Evolutionary conservation across 495 filamentous ascomycete genomes (phyloP).

Genomic region (Chaetomium cochliodes): DNA sequence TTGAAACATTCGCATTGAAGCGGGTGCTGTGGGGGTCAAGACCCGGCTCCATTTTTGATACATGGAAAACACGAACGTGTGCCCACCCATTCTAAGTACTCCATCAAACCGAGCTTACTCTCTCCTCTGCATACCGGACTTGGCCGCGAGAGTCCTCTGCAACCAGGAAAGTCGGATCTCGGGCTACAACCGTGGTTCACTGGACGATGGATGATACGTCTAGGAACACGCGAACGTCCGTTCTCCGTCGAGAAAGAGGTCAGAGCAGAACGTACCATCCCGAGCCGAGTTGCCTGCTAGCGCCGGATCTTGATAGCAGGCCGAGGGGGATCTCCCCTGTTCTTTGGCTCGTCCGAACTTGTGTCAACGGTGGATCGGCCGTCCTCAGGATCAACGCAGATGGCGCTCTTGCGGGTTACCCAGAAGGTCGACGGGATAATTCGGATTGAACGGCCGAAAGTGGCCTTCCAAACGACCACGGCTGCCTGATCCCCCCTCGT

Average conservation of each 20-base stretch:
- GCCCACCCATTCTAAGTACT: too few species aligned
- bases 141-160: neutral
- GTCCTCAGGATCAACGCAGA: neutral
- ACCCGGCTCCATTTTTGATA: constrained; percentile 11
- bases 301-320: constrained; percentile 6
- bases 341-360: constrained; percentile 5
- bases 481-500: neutral
- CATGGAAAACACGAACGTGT: constrained; percentile 3
- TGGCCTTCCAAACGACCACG: neutral
- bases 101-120: neutral
- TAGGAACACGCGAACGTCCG: neutral
- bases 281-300: neutral
- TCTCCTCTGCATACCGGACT: neutral
- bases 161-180: neutral
- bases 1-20: constrained; percentile 10
- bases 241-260: neutral
- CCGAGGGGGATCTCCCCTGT: neutral
- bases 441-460: neutral
- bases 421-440: constrained; percentile 2
- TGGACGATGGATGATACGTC: constrained; percentile 2
- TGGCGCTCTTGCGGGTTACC: neutral
- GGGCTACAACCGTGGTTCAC: neutral
- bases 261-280: neutral
- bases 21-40: constrained; percentile 19
- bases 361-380: constrained; percentile 14